phyloP scores from a whole-genome alignment of 768 basidiomycete genomes.

The Rossbeevera mucosa region DNA sequence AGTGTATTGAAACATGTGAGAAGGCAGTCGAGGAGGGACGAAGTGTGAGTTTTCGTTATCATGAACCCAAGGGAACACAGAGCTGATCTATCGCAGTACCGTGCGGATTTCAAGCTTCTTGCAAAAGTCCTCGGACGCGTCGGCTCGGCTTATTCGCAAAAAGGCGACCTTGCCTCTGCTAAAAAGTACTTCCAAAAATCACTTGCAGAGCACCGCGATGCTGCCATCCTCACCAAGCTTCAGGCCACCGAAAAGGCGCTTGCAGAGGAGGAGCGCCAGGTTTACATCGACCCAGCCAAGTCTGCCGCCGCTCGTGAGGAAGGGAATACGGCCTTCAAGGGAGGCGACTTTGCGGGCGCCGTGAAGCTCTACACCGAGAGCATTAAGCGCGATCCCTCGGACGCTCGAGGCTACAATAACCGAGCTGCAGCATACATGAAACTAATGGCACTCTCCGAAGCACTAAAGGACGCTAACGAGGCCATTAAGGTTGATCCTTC shows the following conservation, averaged over 20 bases:
- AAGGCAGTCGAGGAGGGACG: conserved; percentile 97
- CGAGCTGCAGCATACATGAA: conserved; percentile 98
- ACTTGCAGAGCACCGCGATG: conserved; percentile 93
- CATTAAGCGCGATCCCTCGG: conserved; percentile 90
- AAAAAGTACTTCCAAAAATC: conserved; percentile 93
- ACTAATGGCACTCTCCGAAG: conserved; percentile 88
- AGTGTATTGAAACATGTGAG: conserved; percentile 85
- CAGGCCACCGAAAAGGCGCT: conserved; percentile 77
- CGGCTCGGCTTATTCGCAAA: conserved; percentile 80
- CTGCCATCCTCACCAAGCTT: conserved; percentile 86
- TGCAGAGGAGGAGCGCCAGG: conserved; percentile 69
- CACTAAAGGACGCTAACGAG: conserved; percentile 91
- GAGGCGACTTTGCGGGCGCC: conserved; percentile 84
- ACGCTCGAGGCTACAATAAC: conserved; percentile 95
- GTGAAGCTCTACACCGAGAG: conserved; percentile 93
- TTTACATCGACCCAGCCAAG: conserved; percentile 84
- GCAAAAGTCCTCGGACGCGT: conserved; percentile 93
- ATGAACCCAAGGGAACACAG: neutral
- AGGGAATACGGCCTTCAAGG: conserved; percentile 90
- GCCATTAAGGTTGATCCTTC: conserved; percentile 87
- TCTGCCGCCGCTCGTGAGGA: conserved; percentile 84
- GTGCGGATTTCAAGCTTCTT: conserved; percentile 91
- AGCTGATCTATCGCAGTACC: conserved; percentile 37
- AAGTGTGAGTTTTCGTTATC: conserved; percentile 39
- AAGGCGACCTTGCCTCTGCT: conserved; percentile 68